Conservation (phyloP, 495 filamentous ascomycete species). For the Xylaria venustula region DNA sequence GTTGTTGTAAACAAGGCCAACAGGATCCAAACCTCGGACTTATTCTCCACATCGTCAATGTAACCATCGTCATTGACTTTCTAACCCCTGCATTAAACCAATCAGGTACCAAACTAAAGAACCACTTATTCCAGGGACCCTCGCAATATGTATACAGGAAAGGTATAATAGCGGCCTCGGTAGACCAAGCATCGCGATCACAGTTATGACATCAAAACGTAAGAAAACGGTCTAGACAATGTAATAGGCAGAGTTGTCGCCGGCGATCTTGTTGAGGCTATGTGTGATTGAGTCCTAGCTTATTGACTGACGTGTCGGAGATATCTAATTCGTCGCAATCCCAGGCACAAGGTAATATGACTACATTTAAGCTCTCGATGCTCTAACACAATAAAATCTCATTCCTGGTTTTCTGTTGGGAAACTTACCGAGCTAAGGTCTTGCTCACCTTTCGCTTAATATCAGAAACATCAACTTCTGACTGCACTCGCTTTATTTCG, state of each 20-base stretch:
- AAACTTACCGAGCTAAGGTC: background rate
- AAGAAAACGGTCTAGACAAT: background rate
- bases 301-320: background rate
- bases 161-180: background rate
- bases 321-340: background rate
- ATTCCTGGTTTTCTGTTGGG: background rate
- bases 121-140: background rate
- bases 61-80: conserved; percentile 11
- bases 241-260: background rate
- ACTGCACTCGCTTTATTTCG: background rate
- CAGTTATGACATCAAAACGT: conserved; percentile 6
- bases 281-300: background rate
- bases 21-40: background rate
- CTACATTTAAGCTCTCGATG: background rate
- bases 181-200: background rate
- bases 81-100: background rate
- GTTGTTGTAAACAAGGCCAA: background rate
- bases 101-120: background rate
- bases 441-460: background rate
- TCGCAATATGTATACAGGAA: background rate
- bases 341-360: too few relatives aligned
- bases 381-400: background rate
- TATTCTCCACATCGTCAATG: background rate
- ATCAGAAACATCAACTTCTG: background rate
- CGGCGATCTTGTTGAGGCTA: background rate